phyloP scores from a whole-genome alignment of 1,139 yeast genomes.

The Fermentozyma sake region DNA sequence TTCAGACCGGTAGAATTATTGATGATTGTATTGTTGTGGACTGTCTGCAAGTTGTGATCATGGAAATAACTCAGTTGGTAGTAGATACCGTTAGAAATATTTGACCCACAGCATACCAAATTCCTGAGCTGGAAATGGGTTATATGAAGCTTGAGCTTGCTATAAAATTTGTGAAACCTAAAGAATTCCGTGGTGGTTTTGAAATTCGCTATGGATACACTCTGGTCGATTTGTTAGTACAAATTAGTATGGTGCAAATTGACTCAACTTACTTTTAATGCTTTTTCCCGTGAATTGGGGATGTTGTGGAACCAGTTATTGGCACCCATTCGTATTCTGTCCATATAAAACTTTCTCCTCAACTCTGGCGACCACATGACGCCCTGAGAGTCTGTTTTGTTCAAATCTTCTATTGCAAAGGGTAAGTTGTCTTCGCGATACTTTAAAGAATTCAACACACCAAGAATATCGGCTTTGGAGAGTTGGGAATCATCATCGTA shows the following conservation, averaged over 20 bases:
- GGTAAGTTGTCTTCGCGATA: slow-evolving; percentile 32
- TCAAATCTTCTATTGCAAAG: slow-evolving; percentile 13
- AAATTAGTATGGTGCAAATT: too few species aligned
- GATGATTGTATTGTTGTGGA: slow-evolving; percentile 12
- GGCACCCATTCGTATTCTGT: slow-evolving; percentile 32
- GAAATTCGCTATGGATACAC: slow-evolving; percentile 17
- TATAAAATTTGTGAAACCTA: slow-evolving; percentile 38
- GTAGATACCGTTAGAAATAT: slow-evolving; percentile 32
- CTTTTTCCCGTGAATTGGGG: slow-evolving; percentile 29
- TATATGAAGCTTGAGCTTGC: slow-evolving; percentile 43
- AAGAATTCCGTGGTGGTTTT: slow-evolving; percentile 30
- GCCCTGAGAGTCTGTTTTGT: slow-evolving; percentile 30
- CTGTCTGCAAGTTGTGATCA: slow-evolving; percentile 25
- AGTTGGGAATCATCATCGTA: slow-evolving; percentile 35
- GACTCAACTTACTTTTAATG: slow-evolving; percentile 28
- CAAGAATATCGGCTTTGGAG: slow-evolving; percentile 34
- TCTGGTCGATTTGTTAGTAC: slow-evolving; percentile 19
- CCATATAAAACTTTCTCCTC: slow-evolving; percentile 27
- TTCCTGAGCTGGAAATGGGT: slow-evolving; percentile 58
- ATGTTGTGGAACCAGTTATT: slow-evolving; percentile 38
- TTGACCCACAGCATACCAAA: slow-evolving; percentile 42
- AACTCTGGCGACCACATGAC: slow-evolving; percentile 33
- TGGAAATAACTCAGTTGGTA: slow-evolving; percentile 40
- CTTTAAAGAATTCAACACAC: slow-evolving; percentile 32
- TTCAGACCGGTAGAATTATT: slow-evolving; percentile 2